Base-by-base conservation (phyloP, 202 grass and related monocot genomes). In the Zoysia matrella region DNA sequence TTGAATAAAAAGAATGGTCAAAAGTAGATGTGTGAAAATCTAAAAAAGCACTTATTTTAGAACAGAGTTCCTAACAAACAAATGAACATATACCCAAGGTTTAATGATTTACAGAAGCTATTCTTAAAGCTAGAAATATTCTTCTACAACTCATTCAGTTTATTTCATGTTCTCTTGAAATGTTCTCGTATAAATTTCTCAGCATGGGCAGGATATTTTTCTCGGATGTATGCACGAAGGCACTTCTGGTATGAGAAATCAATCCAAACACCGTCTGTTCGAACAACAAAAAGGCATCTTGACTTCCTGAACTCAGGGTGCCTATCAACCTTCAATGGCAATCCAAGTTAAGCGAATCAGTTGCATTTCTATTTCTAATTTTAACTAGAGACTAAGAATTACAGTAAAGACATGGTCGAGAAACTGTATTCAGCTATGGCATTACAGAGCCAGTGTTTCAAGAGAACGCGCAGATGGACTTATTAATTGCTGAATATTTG, bases 181-280 rank as follows among this genome's bases (percentile, higher is more conserved):
- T 95, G 88, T 85, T 91, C 90, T 50, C 87, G 73, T 56, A 98
- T 91, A 84, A 91, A 98, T 82, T 80, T 88, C 42, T 95, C 90
- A 62, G 88, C 95, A 81, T 98, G 84, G 44, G 81, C 83, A 2
- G 88, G 95, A 64, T 98, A 95, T 36, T 86, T 94, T 63, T 88
- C 86, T 54, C 84, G 79, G 44, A 98, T 80, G 74, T 98, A 98
- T 80, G 90, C 82, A 52, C 92, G 76, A 39, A 98, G 84, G 60
- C 95, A 98, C 82, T 98, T 98, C 88, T 93, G 95, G 75, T 98
- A 98, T 1, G 95, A 98, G 53, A 98, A 98, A 86, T 98, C 95
- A 41, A 94, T 93, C 92, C 95, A 98, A 53, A 77, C 86, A 76
- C 95, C 95, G 39, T 94, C 90, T 12, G 84, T 98, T 45, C 95